Conservation (phyloP, 2,329 filamentous ascomycete species). For the Didymella exigua region DNA sequence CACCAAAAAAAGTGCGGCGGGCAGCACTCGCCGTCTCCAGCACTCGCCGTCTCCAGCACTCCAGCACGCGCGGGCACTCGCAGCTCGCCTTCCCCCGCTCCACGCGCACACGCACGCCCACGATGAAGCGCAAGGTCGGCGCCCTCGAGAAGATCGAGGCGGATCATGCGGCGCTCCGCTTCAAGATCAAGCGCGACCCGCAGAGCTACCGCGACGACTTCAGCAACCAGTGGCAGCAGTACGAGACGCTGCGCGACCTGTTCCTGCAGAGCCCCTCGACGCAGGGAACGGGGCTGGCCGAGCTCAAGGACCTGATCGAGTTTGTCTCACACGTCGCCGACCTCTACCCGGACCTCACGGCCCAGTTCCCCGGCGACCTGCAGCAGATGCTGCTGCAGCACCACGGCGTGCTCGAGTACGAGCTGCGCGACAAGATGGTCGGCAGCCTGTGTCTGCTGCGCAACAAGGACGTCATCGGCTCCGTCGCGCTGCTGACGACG, state of each 20-base stretch:
- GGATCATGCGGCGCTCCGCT: slow-evolving; percentile 73
- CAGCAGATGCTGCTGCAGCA: slow-evolving; percentile 80
- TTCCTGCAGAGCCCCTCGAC: slow-evolving; percentile 84
- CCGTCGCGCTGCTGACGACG: slow-evolving; percentile 77
- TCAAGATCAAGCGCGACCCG: slow-evolving; percentile 88
- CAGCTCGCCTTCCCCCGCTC: neutral
- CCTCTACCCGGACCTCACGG: slow-evolving; percentile 83
- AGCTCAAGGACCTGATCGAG: slow-evolving; percentile 89
- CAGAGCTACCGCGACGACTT: slow-evolving; percentile 92
- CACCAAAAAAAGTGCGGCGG: slow-evolving; percentile 19
- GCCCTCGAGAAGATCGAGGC: slow-evolving; percentile 96
- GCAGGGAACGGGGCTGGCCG: slow-evolving; percentile 77
- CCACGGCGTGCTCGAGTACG: slow-evolving; percentile 79
- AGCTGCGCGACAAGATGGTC: slow-evolving; percentile 92
- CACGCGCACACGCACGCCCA: neutral
- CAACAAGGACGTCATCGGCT: slow-evolving; percentile 92
- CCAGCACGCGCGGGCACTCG: neutral
- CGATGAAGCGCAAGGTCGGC: slow-evolving; percentile 87
- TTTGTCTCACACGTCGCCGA: slow-evolving; percentile 93
- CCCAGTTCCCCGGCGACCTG: slow-evolving; percentile 77
- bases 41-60: too few relatives aligned
- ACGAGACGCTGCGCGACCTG: slow-evolving; percentile 87
- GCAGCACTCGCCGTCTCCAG: too few relatives aligned
- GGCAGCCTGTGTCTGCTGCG: slow-evolving; percentile 84
- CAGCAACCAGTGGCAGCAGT: slow-evolving; percentile 84